These are phyloP conservation scores for Podospora fimiseda DNA, from an alignment of 495 filamentous ascomycete species.

Conservation along the genomic window DNA sequence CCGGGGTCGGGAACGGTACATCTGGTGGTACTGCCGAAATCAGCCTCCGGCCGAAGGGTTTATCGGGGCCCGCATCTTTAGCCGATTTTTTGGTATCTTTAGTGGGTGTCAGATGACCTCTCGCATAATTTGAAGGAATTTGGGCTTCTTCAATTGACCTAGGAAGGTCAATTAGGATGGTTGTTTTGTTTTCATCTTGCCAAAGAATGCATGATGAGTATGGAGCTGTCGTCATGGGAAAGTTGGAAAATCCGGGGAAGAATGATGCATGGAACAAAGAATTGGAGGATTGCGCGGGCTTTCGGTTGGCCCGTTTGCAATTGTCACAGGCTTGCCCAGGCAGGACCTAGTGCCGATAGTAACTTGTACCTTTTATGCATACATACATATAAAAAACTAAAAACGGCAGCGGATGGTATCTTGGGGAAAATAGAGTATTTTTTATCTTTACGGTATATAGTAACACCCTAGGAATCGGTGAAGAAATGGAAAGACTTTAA, in stretches of 20 bases:
- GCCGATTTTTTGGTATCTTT: conserved; percentile 5
- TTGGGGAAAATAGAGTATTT: conserved; percentile 73
- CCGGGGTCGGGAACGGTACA: conserved; percentile 39
- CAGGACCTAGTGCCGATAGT: conserved; percentile 69
- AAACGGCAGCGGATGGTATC: no score
- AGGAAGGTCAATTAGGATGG: conserved; percentile 39
- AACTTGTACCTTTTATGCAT: conserved; percentile 69
- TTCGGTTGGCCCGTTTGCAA: conserved; percentile 6
- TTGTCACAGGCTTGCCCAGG: neutral
- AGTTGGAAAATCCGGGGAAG: neutral
- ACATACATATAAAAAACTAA: conserved; percentile 79
- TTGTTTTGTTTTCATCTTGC: conserved; percentile 29
- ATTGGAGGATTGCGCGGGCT: neutral
- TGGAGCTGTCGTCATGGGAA: neutral
- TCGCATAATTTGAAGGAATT: conserved; percentile 18
- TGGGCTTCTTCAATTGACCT: conserved; percentile 43
- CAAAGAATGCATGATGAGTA: conserved; percentile 32
- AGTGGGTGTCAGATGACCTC: neutral
- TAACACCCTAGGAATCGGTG: neutral
- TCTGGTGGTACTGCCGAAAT: conserved; percentile 31
- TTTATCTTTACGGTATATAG: conserved; percentile 13
- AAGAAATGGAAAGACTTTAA: neutral
- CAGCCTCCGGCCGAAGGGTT: conserved; percentile 21
- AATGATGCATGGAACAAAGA: neutral
- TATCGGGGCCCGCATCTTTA: conserved; percentile 2